Conservation (phyloP, 495 filamentous ascomycete species). For the Hypoxylon fuscum region DNA sequence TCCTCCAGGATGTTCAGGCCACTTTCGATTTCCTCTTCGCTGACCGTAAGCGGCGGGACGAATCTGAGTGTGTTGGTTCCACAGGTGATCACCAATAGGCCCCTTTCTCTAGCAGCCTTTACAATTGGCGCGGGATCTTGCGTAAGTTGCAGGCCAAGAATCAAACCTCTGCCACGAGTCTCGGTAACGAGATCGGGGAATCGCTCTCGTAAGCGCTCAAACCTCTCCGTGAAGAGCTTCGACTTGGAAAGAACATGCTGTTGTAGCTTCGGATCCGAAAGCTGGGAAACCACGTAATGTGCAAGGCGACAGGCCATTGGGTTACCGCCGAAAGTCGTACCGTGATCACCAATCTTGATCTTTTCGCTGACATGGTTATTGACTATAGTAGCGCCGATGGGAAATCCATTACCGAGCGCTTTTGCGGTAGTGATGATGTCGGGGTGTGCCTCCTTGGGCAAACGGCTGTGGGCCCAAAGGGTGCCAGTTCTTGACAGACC, state of each 20-base stretch:
- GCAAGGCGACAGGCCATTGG: slow-evolving; percentile 86
- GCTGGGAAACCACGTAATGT: slow-evolving; percentile 79
- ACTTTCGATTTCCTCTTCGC: slow-evolving; percentile 75
- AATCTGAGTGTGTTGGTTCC: slow-evolving; percentile 89
- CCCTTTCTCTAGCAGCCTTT: slow-evolving; percentile 85
- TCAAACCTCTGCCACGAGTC: slow-evolving; percentile 82
- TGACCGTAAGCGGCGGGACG: slow-evolving; percentile 82
- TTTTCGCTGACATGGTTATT: slow-evolving; percentile 77
- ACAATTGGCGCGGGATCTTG: slow-evolving; percentile 75
- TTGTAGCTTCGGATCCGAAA: slow-evolving; percentile 73
- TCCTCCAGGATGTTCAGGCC: slow-evolving; percentile 80
- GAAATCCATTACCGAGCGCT: slow-evolving; percentile 95
- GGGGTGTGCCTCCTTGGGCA: slow-evolving; percentile 84
- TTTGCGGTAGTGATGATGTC: slow-evolving; percentile 95
- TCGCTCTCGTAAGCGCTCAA: slow-evolving; percentile 67
- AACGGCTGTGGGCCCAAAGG: slow-evolving; percentile 84
- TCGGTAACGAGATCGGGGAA: slow-evolving; percentile 80
- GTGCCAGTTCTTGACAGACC: slow-evolving; percentile 85
- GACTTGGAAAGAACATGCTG: slow-evolving; percentile 70
- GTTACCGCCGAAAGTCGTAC: slow-evolving; percentile 97
- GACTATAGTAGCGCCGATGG: slow-evolving; percentile 91
- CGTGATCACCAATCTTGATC: slow-evolving; percentile 93
- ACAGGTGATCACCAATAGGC: slow-evolving; percentile 88
- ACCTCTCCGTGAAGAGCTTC: slow-evolving; percentile 68
- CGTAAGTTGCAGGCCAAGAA: slow-evolving; percentile 83